These are phyloP conservation scores for Alternaria longipes DNA, from an alignment of 2,329 filamentous ascomycete species.

Conservation along the genomic window DNA sequence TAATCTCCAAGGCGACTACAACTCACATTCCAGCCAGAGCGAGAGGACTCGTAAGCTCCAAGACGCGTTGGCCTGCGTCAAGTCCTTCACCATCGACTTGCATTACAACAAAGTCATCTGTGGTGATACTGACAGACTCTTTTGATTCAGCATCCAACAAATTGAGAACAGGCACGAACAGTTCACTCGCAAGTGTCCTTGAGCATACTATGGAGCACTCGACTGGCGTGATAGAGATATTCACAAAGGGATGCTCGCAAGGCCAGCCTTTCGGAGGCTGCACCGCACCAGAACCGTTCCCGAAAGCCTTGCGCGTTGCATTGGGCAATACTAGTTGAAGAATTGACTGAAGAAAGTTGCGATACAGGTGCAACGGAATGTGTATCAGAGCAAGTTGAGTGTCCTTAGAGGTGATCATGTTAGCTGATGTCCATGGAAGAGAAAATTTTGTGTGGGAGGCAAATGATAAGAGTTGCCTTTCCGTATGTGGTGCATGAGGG, in stretches of 20 bases:
- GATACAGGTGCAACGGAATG: constrained; percentile 81
- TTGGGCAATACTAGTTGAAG: constrained; percentile 81
- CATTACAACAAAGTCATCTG: constrained; percentile 86
- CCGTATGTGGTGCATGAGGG: constrained; percentile 38
- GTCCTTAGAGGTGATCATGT: constrained; percentile 68
- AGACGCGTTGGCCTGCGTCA: constrained; percentile 88
- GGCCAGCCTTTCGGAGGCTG: constrained; percentile 55
- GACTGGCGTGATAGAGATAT: constrained; percentile 89
- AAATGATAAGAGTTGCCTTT: constrained; percentile 45
- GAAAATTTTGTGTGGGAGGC: constrained; percentile 35
- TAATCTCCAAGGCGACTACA: neutral
- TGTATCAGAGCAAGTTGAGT: constrained; percentile 89
- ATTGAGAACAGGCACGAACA: constrained; percentile 78
- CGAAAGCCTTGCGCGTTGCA: constrained; percentile 45
- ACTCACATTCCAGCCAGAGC: constrained; percentile 85
- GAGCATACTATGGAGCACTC: constrained; percentile 95
- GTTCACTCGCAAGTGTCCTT: constrained; percentile 72
- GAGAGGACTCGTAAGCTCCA: constrained; percentile 89
- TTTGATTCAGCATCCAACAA: constrained; percentile 62
- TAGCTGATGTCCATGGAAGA: constrained; percentile 36
- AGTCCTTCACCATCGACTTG: constrained; percentile 90
- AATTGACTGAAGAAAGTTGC: constrained; percentile 83
- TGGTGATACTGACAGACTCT: constrained; percentile 73
- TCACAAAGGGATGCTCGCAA: constrained; percentile 80
- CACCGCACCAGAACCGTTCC: constrained; percentile 43